These are phyloP conservation scores for Candida sojae DNA, from an alignment of 1,139 yeast species.

Conservation along the genomic window DNA sequence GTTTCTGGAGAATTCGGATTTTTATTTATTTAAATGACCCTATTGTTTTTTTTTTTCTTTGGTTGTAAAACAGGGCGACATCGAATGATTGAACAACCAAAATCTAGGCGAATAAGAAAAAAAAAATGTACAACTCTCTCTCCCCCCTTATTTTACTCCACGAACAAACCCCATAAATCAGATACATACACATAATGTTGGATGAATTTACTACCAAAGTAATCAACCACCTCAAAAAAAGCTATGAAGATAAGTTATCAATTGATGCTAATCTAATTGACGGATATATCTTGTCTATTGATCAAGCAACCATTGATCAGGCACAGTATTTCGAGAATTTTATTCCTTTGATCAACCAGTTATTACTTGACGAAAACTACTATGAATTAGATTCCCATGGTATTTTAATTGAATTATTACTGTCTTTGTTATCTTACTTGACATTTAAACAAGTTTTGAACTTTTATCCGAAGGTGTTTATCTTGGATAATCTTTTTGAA, in stretches of 20 bases:
- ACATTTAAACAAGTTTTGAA: conserved; percentile 19
- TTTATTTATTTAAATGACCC: not conserved
- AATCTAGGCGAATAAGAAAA: not conserved
- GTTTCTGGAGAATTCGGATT: not conserved
- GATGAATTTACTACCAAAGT: conserved; percentile 9
- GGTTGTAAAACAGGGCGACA: not conserved
- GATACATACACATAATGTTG: conserved; percentile 3
- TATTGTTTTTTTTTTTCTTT: not conserved
- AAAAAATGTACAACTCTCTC: not conserved
- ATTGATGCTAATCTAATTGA: conserved; percentile 14
- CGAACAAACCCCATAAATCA: not conserved
- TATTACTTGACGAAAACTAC: conserved; percentile 16
- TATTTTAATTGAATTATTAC: conserved; percentile 22
- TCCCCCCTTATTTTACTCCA: not conserved
- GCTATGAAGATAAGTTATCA: conserved; percentile 8
- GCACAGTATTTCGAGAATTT: conserved; percentile 4
- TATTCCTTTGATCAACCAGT: conserved; percentile 13
- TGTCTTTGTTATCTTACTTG: conserved; percentile 20
- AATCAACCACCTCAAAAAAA: conserved; percentile 6
- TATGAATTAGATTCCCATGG: conserved; percentile 24
- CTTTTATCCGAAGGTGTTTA: conserved; percentile 24
- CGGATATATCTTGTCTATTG: conserved; percentile 11
- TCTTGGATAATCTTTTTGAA: conserved; percentile 17
- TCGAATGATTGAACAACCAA: not conserved
- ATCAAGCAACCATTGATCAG: conserved; percentile 4